Conservation (phyloP, 1,284 basidiomycete genomes). For the Meripilus lineatus region DNA sequence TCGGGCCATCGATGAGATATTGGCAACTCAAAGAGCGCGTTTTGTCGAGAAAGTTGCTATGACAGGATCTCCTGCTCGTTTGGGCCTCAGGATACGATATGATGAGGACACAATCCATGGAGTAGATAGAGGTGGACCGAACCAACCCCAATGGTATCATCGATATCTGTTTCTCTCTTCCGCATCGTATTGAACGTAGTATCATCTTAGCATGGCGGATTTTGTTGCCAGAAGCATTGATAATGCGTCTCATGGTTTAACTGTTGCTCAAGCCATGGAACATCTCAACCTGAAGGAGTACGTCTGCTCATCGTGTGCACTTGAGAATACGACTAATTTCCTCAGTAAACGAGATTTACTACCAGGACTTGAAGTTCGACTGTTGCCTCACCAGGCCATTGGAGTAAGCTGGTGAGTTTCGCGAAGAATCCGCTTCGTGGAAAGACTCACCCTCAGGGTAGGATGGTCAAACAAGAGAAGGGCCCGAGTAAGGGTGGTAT, state of each 20-base stretch:
- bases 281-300: slow-evolving; percentile 46
- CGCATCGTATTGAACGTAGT: too few species aligned
- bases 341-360: slow-evolving; percentile 46
- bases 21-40: too few species aligned
- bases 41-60: too few species aligned
- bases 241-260: slow-evolving; percentile 46
- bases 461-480: slow-evolving; percentile 58
- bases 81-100: too few species aligned
- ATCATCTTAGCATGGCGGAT: slow-evolving; percentile 54
- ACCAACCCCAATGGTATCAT: too few species aligned
- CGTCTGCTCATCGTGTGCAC: slow-evolving; percentile 12
- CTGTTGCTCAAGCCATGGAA: slow-evolving; percentile 45
- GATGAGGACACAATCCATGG: too few species aligned
- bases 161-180: too few species aligned
- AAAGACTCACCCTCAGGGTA: slow-evolving; percentile 26
- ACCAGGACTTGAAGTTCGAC: slow-evolving; percentile 58
- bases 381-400: slow-evolving; percentile 69
- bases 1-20: too few species aligned
- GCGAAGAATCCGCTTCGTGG: slow-evolving; percentile 1
- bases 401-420: slow-evolving; percentile 59
- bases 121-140: too few species aligned
- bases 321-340: background rate
- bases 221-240: slow-evolving; percentile 56
- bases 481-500: slow-evolving; percentile 60
- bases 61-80: too few species aligned